phyloP scores from a whole-genome alignment of 73 alveolate genomes.

The Tetrahymena elliotti region DNA sequence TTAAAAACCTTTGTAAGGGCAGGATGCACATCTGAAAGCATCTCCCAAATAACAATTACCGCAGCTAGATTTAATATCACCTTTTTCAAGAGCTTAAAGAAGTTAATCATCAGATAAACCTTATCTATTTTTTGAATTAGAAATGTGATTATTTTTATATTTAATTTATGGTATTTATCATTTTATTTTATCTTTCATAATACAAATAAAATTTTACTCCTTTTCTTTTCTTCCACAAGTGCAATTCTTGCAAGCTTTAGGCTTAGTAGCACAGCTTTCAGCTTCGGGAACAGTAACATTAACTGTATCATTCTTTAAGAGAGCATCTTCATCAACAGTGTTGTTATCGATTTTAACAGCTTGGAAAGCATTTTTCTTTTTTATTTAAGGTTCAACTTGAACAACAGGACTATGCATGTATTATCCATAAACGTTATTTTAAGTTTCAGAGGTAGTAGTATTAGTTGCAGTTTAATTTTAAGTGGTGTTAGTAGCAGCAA shows the following conservation, averaged over 20 bases:
- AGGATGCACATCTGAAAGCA: conserved; percentile 87
- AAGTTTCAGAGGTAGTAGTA: not conserved
- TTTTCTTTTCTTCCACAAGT: conserved; percentile 85
- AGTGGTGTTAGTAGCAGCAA: not conserved
- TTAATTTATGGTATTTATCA: not conserved
- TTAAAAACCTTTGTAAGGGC: conserved; percentile 75
- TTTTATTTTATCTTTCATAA: not conserved
- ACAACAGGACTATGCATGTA: not conserved
- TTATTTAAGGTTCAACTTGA: not conserved
- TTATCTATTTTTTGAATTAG: conserved; percentile 28
- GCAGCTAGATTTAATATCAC: conserved; percentile 62
- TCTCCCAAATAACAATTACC: conserved; percentile 88
- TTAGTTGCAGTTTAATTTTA: not conserved
- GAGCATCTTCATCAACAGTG: conserved; percentile 55
- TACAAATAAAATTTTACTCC: not conserved
- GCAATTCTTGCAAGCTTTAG: conserved; percentile 86
- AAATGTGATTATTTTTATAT: not conserved
- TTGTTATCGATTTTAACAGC: not conserved
- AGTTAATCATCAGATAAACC: conserved; percentile 35
- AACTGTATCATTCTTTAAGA: conserved; percentile 53
- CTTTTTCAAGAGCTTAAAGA: conserved; percentile 52
- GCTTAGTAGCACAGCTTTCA: conserved; percentile 59
- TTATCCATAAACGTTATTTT: not conserved
- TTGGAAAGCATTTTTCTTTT: not conserved
- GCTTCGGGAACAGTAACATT: not conserved